These are phyloP conservation scores for Botrytis porri DNA, from an alignment of 2,329 filamentous ascomycete genomes.

Conservation along the genomic window DNA sequence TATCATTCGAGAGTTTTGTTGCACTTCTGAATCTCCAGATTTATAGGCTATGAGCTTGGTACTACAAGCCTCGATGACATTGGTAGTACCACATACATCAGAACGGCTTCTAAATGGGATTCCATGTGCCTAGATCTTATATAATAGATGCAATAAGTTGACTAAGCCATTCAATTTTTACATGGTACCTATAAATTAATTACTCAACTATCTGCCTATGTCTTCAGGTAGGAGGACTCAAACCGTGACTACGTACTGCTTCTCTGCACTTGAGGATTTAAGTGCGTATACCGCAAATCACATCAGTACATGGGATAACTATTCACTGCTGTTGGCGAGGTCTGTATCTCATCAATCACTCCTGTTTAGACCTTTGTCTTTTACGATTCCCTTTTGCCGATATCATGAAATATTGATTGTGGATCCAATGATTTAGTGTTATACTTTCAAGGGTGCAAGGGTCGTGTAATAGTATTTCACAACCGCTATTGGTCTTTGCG, in stretches of 20 bases:
- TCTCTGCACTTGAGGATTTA: background rate
- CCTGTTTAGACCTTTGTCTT: background rate
- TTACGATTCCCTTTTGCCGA: background rate
- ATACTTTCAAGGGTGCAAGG: background rate
- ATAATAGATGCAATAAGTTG: background rate
- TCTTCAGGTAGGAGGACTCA: background rate
- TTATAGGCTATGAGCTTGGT: background rate
- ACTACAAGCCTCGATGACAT: background rate
- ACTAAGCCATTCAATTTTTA: background rate
- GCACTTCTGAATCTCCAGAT: background rate
- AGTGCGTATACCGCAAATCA: background rate
- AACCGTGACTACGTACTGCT: background rate
- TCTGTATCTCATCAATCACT: background rate
- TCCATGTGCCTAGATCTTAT: background rate
- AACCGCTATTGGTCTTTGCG: background rate
- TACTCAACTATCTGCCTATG: background rate
- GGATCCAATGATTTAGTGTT: background rate
- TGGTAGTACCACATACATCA: background rate
- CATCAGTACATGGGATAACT: background rate
- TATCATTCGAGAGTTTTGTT: background rate
- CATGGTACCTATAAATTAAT: background rate
- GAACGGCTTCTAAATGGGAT: background rate
- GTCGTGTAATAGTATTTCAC: background rate
- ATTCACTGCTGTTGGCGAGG: background rate
- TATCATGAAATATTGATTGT: background rate